Conservation (phyloP, 2,329 filamentous ascomycete species). For the Stagonosporopsis rhizophila region DNA sequence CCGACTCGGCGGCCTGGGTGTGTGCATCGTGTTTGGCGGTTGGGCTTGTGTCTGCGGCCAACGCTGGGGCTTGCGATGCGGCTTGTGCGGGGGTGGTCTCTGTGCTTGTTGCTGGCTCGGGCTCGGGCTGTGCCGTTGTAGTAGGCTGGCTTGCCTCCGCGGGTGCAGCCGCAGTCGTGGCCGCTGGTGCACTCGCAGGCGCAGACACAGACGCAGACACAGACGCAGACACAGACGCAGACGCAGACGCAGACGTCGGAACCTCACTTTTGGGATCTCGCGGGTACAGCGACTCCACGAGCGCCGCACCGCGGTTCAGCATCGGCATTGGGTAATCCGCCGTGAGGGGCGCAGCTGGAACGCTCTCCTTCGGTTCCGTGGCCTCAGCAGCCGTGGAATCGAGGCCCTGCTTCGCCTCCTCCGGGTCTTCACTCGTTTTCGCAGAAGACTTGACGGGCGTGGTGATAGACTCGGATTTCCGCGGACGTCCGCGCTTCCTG, state of each 20-base stretch:
- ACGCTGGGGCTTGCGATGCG: no score
- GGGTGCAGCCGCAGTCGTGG: no score
- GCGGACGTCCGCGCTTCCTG: conserved; percentile 26
- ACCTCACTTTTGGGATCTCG: neutral
- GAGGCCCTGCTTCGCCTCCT: neutral
- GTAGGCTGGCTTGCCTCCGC: neutral
- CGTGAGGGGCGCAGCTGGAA: neutral
- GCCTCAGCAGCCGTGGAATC: neutral
- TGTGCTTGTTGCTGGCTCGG: no score
- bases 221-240: neutral
- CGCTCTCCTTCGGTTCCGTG: neutral
- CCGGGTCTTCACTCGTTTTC: neutral
- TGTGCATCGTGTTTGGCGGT: no score
- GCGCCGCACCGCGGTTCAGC: conserved; percentile 6
- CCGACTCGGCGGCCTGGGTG: no score
- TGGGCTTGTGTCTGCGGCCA: no score
- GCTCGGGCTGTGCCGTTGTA: no score
- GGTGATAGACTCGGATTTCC: conserved; percentile 17
- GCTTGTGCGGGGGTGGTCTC: no score
- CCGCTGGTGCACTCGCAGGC: no score
- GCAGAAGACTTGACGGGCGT: neutral
- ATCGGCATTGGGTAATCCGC: neutral
- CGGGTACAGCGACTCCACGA: conserved; percentile 9
- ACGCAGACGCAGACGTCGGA: neutral
- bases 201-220: no score